Evolutionary conservation across 768 basidiomycete species (phyloP).

Genomic region (Psilocybe tampanensis): DNA sequence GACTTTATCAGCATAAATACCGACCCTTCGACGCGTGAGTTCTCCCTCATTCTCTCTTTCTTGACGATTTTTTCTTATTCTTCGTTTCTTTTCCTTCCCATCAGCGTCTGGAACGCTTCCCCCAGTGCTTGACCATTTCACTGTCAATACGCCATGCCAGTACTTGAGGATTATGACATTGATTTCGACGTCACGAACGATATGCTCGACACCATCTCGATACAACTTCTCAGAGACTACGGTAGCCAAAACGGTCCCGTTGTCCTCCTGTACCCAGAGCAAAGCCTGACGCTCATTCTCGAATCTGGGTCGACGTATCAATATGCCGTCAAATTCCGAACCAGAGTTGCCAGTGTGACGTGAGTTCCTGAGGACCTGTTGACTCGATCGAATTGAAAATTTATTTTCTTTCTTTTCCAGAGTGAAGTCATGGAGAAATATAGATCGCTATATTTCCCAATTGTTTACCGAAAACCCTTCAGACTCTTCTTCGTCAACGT

Average conservation of each 20-base stretch:
- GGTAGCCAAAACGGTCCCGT: constrained; percentile 55
- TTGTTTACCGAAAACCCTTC: constrained; percentile 46
- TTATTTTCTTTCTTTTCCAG: constrained; percentile 32
- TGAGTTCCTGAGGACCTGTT: constrained; percentile 33
- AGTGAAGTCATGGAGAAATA: constrained; percentile 67
- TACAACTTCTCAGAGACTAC: constrained; percentile 68
- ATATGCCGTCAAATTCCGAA: constrained; percentile 67
- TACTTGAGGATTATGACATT: constrained; percentile 63
- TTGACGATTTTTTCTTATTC: constrained; percentile 11
- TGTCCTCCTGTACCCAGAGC: constrained; percentile 61
- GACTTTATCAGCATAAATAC: constrained; percentile 4
- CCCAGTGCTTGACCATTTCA: constrained; percentile 3
- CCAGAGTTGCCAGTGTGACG: constrained; percentile 72
- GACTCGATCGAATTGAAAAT: no score
- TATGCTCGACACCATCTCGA: constrained; percentile 61
- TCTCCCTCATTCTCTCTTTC: constrained; percentile 4
- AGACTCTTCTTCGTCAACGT: constrained; percentile 28
- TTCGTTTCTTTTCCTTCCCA: constrained; percentile 17
- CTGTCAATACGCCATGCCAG: constrained; percentile 50
- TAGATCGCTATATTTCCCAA: constrained; percentile 61
- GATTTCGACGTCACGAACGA: constrained; percentile 73
- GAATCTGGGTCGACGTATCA: constrained; percentile 71
- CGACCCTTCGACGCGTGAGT: not conserved
- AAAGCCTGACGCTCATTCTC: constrained; percentile 66
- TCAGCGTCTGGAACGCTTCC: constrained; percentile 38